Evolutionary conservation across 139 green algal genomes (phyloP), one percentile per base, ranked within the genome.

Genomic region (Tetradesmus obliquus): DNA sequence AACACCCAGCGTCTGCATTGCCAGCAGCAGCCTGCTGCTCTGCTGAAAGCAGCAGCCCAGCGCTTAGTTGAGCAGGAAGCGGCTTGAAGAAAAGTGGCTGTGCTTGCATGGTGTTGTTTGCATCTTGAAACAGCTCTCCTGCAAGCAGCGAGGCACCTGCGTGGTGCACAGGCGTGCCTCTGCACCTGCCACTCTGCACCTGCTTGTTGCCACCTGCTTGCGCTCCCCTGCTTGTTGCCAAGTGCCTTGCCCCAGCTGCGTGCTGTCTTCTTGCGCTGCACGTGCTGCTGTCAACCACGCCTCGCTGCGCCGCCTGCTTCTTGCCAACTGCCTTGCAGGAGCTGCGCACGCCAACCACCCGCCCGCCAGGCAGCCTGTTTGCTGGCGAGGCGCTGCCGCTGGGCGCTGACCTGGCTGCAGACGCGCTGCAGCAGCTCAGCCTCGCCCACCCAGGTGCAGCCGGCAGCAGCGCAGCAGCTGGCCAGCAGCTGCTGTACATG

Each of bases 301-400:
- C 32, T 45, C 32, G 32, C 32, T 45, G 32, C 32, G 32, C 32
- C 32, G 0, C 32, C 32, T 45, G 32, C 32, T 45, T 45, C 32
- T 45, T 0, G 32, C 32, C 32, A 45, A 45, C 32, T 76, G 66
- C 66, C 66, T 24, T 76, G 66, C n/a, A 69, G 22, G 86, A 90
- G 86, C 86, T 90, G 71, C 76, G 86, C 10, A 89, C 51, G 66
- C 85, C 85, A 22, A 69, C 5, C 15, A 85, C 10, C n/a, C 80
- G 20, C 2, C 13, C 12, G 8, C 20, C 80, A 10, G 80, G 62
- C 62, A 45, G 19, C 62, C 76, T 53, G 76, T 22, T 82, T 2
- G n/a, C 45, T 45, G 85, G 12, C 10, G 32, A 82, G 20, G 32
- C 32, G 32, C 6, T 82, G 32, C 45, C 24, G 2, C 13, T 62